These are phyloP conservation scores for Aspergillus indologenus DNA, from an alignment of 495 filamentous ascomycete species.

Conservation along the genomic window DNA sequence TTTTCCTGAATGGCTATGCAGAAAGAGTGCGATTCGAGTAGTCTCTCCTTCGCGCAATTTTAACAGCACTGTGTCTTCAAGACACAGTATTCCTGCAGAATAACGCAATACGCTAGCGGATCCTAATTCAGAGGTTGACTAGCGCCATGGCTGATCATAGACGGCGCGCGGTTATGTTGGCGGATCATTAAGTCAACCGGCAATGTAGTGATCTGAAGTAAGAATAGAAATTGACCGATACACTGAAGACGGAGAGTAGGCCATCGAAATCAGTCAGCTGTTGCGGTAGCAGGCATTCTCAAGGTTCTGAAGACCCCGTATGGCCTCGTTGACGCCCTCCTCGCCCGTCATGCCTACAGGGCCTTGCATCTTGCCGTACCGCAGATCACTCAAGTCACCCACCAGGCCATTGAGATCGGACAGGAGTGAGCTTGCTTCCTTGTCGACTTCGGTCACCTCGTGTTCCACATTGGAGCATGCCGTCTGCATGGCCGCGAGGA, in stretches of 20 bases:
- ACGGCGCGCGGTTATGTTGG: background rate
- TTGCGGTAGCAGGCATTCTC: constrained; percentile 58
- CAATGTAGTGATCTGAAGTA: background rate
- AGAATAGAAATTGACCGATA: background rate
- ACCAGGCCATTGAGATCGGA: constrained; percentile 60
- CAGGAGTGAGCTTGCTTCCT: constrained; percentile 59
- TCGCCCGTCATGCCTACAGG: constrained; percentile 48
- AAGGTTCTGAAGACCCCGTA: constrained; percentile 52
- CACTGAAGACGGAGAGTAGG: background rate
- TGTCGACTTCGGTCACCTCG: constrained; percentile 61
- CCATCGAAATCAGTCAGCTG: constrained; percentile 3
- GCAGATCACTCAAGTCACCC: constrained; percentile 74
- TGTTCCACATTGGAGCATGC: constrained; percentile 63
- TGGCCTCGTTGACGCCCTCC: constrained; percentile 59
- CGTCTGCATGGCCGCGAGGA: constrained; percentile 64
- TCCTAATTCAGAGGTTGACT: background rate
- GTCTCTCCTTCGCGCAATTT: background rate
- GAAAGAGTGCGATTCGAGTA: too few species aligned
- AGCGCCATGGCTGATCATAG: background rate
- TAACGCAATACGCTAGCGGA: background rate
- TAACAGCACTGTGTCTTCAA: background rate
- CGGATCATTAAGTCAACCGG: background rate
- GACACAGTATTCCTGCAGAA: background rate
- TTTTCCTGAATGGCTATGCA: too few species aligned
- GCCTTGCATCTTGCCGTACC: constrained; percentile 72